Base-by-base conservation (phyloP, 345 rosid species). In the Citrus mangshanensis region DNA sequence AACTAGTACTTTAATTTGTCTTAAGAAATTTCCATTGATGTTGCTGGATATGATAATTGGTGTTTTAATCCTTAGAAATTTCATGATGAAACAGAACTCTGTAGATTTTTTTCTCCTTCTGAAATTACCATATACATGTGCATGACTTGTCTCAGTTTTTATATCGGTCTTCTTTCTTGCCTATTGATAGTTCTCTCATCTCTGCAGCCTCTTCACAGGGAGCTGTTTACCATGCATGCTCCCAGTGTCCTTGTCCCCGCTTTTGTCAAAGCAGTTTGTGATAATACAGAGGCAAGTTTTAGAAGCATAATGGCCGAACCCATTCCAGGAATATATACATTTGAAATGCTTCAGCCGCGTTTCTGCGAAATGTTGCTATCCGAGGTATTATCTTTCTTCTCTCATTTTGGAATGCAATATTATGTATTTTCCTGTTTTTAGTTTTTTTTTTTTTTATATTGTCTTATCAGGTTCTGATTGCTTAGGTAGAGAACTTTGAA, bases 401-500 rank as follows among this genome's bases (percentile, higher is more conserved):
- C 28, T 71, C 68, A 66, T 34, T 73, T 55, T 27, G 42, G 27
- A 34, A 49, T 35, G 67, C 22, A 28, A 70, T 46, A 22, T 55
- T 54, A 69, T 64, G 22, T 22, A 60, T 64, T 77, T 71, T 72
- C 67, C 51, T 76, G 78, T 74, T 77, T 85, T 72, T 64, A 76
- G 34, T 77, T 65, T 35, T 82, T 28, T 34, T 81, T 77, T 64
- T 40, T 9, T 42, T 10, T 12, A 70, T 82, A 59, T 85, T 82
- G 72, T 88, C 86, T 89, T 81, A 78, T 84, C 85, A 61, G 76
- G 82, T 65, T 89, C 84, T 85, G 77, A 80, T 89, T 82, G 77
- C 82, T 84, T 79, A 96, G 98, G 97, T 96, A 77, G 95, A 93
- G 58, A 88, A 92, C 87, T 92, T 94, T 84, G 97, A 92, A 84